Base-by-base conservation (phyloP, 371 early-diverging fungal genomes). In the Nematocida parisii region DNA sequence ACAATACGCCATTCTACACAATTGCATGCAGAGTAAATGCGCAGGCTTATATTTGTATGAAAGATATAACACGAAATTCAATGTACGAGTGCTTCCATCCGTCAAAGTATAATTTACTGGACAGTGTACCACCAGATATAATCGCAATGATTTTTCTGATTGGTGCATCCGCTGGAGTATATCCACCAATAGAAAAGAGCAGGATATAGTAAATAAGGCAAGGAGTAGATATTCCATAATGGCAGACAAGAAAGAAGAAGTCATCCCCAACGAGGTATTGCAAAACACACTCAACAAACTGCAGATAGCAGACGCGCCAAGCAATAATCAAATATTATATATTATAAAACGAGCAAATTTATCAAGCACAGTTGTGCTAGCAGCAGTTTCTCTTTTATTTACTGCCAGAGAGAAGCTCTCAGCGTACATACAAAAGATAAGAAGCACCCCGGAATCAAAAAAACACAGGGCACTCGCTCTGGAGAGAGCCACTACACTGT, bases 341-440 rank as follows among this genome's bases (percentile, higher is more conserved):
- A 40, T 70, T 9, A 58, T 77, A 5, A 52, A 60, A 40, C 54
- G 80, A 9, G 68, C 80, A 11, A 77, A 71, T 60, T 60, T 77
- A 15, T 70, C 80, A 11, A 77, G 58, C 13, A 82, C 80, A 45
- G 80, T 77, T 11, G 80, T 77, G 39, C 71, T 77, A 0, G 68
- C 75, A 50, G 80, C 70, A 15, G 3, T 77, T 4, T 77, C 81
- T 42, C 47, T 77, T 40, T 56, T 66, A 11, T 44, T 77, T 7
- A 22, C 44, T 7, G 80, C 71, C 7, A 50, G 61, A 60, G 80
- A 77, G 56, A 77, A 70, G 39, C 75, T 66, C 5, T 5, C 58
- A 27, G 56, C n/a, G 20, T 70, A 77, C 70, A 40, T 77, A 22
- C 18, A 33, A 5, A 15, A 18, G 11, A 58, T 70, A 15, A 40